phyloP scores from a whole-genome alignment of 2,329 filamentous ascomycete species.

The Exophiala viscosa region DNA sequence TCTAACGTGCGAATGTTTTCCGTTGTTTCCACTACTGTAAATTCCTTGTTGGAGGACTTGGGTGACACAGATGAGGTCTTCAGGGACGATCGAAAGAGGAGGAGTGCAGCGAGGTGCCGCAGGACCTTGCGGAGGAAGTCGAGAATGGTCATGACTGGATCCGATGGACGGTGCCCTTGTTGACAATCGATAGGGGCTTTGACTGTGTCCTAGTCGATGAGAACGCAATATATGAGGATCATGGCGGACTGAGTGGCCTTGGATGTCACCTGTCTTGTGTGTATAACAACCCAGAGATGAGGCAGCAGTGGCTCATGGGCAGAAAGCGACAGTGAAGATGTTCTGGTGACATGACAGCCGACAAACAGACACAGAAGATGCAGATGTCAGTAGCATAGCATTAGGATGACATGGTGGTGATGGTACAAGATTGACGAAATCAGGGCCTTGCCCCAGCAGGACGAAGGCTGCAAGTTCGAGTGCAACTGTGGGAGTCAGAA shows the following conservation, averaged over 20 bases:
- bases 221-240: slow-evolving; percentile 5
- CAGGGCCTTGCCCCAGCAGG: no score
- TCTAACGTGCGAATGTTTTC: slow-evolving; percentile 31
- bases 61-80: slow-evolving; percentile 18
- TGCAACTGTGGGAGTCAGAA: slow-evolving; percentile 4
- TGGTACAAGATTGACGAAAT: background rate
- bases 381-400: slow-evolving; percentile 22
- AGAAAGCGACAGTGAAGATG: slow-evolving; percentile 6
- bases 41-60: slow-evolving; percentile 17
- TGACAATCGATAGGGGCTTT: background rate
- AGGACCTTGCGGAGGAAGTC: slow-evolving; percentile 26
- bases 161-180: background rate
- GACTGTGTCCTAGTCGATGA: slow-evolving; percentile 8
- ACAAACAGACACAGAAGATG: slow-evolving; percentile 1
- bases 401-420: background rate
- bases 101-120: slow-evolving; percentile 37
- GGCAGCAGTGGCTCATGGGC: slow-evolving; percentile 12
- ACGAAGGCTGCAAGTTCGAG: background rate
- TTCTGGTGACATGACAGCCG: slow-evolving; percentile 17
- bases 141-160: slow-evolving; percentile 21
- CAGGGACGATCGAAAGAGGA: slow-evolving; percentile 37
- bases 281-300: background rate
- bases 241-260: slow-evolving; percentile 10
- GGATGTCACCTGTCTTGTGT: slow-evolving; percentile 9
- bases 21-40: slow-evolving; percentile 19